Conservation (phyloP, 352 stramenopile genomes). For the Thraustochytrium striatum region DNA sequence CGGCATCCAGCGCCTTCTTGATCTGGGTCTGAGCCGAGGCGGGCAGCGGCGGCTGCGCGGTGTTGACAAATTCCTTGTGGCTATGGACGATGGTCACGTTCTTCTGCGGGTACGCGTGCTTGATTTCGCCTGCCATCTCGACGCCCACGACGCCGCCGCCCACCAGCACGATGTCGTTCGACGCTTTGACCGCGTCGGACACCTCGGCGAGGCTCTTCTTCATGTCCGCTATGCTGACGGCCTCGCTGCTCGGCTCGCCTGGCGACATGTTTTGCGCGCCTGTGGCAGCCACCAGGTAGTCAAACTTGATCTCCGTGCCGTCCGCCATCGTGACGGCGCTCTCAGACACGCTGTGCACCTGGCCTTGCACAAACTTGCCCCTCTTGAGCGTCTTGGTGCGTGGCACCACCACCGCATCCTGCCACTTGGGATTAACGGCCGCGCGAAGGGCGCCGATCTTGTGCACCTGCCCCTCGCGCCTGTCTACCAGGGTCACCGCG, state of each 20-base stretch:
- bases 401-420: slow-evolving; percentile 18
- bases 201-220: background rate
- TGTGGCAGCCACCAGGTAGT: slow-evolving; percentile 18
- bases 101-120: slow-evolving; percentile 47
- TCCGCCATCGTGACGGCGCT: background rate
- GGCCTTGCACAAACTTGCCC: slow-evolving; percentile 4
- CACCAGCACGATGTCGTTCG: background rate
- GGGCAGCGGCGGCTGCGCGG: background rate
- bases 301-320: slow-evolving; percentile 1
- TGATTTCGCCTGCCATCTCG: slow-evolving; percentile 51
- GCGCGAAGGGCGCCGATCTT: slow-evolving; percentile 34
- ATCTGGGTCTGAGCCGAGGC: too few relatives aligned
- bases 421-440: background rate
- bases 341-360: background rate
- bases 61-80: background rate
- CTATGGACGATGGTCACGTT: slow-evolving; percentile 34
- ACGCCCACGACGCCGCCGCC: slow-evolving; percentile 27
- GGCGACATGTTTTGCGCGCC: slow-evolving; percentile 7
- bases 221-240: background rate
- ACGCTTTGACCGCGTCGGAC: background rate
- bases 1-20: too few relatives aligned
- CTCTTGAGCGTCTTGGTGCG: slow-evolving; percentile 41
- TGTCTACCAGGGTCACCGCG: slow-evolving; percentile 28
- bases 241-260: slow-evolving; percentile 12
- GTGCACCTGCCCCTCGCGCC: slow-evolving; percentile 14